A percentile compares a stretch with the other conserved stretches of the same genome.
Evolutionary conservation across 140 eudicot genomes (phyloP).

Genomic region (Erigeron philadelphicus): DNA sequence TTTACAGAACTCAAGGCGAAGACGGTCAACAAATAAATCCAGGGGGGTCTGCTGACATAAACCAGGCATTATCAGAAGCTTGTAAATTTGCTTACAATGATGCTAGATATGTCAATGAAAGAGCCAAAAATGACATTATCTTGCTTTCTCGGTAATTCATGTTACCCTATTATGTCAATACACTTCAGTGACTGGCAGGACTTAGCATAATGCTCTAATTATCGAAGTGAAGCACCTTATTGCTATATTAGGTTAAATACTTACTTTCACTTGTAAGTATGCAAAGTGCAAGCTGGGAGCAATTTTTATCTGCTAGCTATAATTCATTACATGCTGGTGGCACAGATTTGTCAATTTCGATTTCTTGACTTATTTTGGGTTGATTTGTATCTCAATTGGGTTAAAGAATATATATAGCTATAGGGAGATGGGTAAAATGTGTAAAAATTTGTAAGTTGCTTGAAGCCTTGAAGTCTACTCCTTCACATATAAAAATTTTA

Average conservation of each 20-base stretch:
- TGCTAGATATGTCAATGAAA: slow-evolving; percentile 84
- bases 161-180: background rate
- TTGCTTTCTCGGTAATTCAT: slow-evolving; percentile 74
- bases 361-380: background rate
- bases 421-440: background rate
- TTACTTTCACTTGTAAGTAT: background rate
- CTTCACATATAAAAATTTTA: too few relatives aligned
- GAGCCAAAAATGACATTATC: slow-evolving; percentile 71
- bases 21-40: slow-evolving; percentile 33
- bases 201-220: background rate
- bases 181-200: background rate
- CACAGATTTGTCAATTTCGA: too few relatives aligned
- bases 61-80: slow-evolving; percentile 76
- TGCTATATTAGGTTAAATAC: slow-evolving; percentile 6
- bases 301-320: slow-evolving; percentile 15
- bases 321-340: background rate
- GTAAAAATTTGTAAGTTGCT: background rate
- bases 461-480: slow-evolving; percentile 3
- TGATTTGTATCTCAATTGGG: background rate
- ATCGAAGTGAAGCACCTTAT: slow-evolving; percentile 1
- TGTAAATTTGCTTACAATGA: slow-evolving; percentile 74
- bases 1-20: slow-evolving; percentile 39
- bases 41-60: slow-evolving; percentile 29
- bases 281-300: background rate
- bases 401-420: background rate